A percentile compares a stretch with the other conserved stretches of the same genome.
Evolutionary conservation across 2,329 filamentous ascomycete genomes (phyloP).

Genomic region (Calcarisporium arbuscula): DNA sequence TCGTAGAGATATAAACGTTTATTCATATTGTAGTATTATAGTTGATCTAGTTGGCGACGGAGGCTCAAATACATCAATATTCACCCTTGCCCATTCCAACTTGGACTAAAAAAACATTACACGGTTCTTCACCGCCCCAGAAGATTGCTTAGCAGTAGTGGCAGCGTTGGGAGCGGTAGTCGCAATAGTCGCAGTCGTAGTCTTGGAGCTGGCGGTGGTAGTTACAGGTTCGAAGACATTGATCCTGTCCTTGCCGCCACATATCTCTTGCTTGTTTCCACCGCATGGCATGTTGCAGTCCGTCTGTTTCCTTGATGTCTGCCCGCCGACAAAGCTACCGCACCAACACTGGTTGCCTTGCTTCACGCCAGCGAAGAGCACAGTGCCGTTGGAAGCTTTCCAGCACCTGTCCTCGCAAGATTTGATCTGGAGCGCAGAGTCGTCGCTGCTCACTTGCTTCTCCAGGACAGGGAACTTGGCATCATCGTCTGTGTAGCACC

Average conservation of each 20-base stretch:
- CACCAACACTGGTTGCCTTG: conserved; percentile 14
- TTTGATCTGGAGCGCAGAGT: background rate
- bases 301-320: conserved; percentile 5
- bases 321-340: conserved; percentile 10
- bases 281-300: conserved; percentile 12
- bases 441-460: conserved; percentile 1
- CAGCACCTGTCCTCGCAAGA: conserved; percentile 6
- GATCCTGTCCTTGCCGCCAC: conserved; percentile 11
- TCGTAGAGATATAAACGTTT: too few relatives aligned
- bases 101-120: background rate
- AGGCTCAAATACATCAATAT: too few relatives aligned
- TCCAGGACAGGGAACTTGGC: conserved; percentile 3
- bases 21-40: too few relatives aligned
- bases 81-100: too few relatives aligned
- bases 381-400: conserved; percentile 4
- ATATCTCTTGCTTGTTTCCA: conserved; percentile 10
- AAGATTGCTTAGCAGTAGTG: conserved; percentile 1
- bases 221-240: conserved; percentile 11
- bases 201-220: background rate
- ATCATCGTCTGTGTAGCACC: conserved; percentile 7
- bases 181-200: background rate
- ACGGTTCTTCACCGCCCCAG: background rate
- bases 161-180: background rate
- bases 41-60: too few relatives aligned
- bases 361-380: conserved; percentile 11